phyloP scores from a whole-genome alignment of 495 filamentous ascomycete species.

The Trichoderma asperelloides region DNA sequence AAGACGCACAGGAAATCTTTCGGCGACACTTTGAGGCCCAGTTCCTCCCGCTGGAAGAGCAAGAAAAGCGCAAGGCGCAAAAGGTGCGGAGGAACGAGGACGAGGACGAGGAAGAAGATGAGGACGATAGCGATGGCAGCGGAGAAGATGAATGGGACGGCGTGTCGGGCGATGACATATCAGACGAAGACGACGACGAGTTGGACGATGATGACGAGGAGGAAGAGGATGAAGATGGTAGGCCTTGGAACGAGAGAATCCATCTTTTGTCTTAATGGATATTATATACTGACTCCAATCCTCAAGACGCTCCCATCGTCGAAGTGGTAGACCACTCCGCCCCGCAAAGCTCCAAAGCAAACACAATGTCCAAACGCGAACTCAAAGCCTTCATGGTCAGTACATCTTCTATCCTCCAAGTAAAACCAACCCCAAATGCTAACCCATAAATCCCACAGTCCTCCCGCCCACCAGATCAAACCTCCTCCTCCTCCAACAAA shows the following conservation, averaged over 20 bases:
- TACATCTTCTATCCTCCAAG: background rate
- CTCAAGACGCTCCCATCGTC: conserved; percentile 20
- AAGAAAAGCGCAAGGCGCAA: conserved; percentile 15
- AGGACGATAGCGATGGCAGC: conserved; percentile 21
- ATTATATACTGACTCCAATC: background rate
- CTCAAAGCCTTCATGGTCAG: conserved; percentile 71
- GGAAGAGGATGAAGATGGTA: conserved; percentile 16
- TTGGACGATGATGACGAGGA: conserved; percentile 12
- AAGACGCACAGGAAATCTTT: conserved; percentile 47
- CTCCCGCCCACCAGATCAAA: conserved; percentile 30
- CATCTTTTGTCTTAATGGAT: too few relatives aligned
- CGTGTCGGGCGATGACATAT: conserved; percentile 38
- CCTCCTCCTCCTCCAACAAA: conserved; percentile 19
- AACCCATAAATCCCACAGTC: conserved; percentile 38
- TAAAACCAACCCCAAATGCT: conserved; percentile 27
- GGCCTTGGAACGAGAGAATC: background rate
- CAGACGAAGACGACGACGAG: conserved; percentile 18
- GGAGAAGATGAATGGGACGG: conserved; percentile 55
- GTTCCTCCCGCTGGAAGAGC: conserved; percentile 60
- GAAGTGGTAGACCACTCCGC: conserved; percentile 62
- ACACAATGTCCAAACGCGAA: conserved; percentile 55
- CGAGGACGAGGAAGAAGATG: conserved; percentile 23
- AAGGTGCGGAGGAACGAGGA: conserved; percentile 19
- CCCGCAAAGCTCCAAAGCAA: conserved; percentile 20
- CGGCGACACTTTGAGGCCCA: conserved; percentile 78